Evolutionary conservation across 805 yeast genomes (phyloP).

Genomic region (Teunomyces kruisii): DNA sequence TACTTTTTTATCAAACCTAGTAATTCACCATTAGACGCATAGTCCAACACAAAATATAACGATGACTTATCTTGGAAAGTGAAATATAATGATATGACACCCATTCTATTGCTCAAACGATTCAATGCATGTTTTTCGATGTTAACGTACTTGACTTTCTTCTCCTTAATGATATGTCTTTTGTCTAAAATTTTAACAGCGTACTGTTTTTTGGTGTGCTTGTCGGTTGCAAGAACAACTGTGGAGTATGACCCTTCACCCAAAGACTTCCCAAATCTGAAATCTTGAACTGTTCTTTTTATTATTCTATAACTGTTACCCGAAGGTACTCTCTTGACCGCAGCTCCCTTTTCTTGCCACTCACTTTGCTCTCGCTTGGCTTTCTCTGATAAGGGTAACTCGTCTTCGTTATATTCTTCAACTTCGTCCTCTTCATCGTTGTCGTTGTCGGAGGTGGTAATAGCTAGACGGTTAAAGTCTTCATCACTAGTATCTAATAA

Average conservation of each 20-base stretch:
- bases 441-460: background rate
- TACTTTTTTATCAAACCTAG: conserved; percentile 63
- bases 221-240: conserved; percentile 47
- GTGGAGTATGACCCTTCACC: conserved; percentile 50
- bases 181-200: conserved; percentile 79
- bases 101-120: conserved; percentile 58
- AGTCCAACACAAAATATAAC: conserved; percentile 73
- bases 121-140: conserved; percentile 80
- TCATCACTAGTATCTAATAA: conserved; percentile 24
- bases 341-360: conserved; percentile 40
- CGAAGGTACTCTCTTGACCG: conserved; percentile 20
- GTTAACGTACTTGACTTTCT: conserved; percentile 81
- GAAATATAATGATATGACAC: conserved; percentile 67
- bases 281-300: conserved; percentile 39
- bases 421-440: conserved; percentile 11
- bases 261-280: conserved; percentile 39
- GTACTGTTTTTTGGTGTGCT: conserved; percentile 54
- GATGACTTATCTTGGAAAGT: conserved; percentile 79
- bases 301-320: conserved; percentile 22
- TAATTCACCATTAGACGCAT: conserved; percentile 78
- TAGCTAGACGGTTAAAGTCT: background rate
- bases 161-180: conserved; percentile 74
- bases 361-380: conserved; percentile 16
- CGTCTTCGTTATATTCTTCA: conserved; percentile 7
- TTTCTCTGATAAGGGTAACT: conserved; percentile 6